Conservation (phyloP, 2,329 filamentous ascomycete genomes). For the Cercospora nicotianae region DNA sequence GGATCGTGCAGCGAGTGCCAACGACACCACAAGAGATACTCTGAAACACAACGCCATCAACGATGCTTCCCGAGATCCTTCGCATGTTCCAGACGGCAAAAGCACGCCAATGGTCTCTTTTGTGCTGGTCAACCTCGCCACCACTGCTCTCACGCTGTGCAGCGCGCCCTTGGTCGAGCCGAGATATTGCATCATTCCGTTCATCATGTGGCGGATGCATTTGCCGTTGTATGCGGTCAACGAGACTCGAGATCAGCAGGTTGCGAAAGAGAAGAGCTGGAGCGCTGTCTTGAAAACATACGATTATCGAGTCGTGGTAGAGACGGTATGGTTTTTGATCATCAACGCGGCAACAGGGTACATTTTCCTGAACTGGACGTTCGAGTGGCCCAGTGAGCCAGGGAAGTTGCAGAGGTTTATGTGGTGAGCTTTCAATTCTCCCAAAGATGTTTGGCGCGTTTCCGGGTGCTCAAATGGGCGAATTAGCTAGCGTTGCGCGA, state of each 20-base stretch:
- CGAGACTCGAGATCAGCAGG: constrained; percentile 6
- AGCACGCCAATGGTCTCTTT: constrained; percentile 49
- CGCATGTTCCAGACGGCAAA: constrained; percentile 30
- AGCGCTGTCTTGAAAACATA: constrained; percentile 31
- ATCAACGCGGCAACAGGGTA: constrained; percentile 69
- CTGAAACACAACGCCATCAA: constrained; percentile 8
- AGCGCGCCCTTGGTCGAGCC: constrained; percentile 93
- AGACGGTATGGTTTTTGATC: constrained; percentile 67
- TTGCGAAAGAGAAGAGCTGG: neutral
- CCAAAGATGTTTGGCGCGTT: neutral
- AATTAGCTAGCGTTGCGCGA: neutral
- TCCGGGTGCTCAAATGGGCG: neutral
- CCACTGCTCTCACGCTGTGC: constrained; percentile 75
- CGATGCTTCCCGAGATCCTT: constrained; percentile 15
- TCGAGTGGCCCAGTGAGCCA: constrained; percentile 64
- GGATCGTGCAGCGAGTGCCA: neutral
- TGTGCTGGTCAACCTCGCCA: constrained; percentile 62
- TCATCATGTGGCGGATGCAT: constrained; percentile 87
- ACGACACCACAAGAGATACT: constrained; percentile 6
- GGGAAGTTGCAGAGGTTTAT: constrained; percentile 72
- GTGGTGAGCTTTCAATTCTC: constrained; percentile 57
- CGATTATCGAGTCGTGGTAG: constrained; percentile 54
- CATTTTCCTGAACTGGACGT: constrained; percentile 68
- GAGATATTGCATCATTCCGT: constrained; percentile 92
- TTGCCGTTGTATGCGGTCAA: constrained; percentile 54